Conservation (phyloP, 257 asterid species). For the Catharanthus roseus region DNA sequence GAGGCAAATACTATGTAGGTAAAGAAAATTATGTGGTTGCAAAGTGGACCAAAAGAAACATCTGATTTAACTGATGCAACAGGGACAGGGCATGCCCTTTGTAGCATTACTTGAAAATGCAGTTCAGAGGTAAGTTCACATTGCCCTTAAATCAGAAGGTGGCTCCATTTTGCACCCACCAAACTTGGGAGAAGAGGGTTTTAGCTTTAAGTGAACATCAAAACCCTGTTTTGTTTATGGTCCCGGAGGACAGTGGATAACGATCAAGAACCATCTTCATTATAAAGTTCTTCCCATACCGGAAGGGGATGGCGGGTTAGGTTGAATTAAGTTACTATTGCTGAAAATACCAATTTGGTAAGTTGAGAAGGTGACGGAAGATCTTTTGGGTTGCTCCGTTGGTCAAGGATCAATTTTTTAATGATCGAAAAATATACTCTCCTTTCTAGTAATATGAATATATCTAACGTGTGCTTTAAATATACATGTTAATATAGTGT, state of each 20-base stretch:
- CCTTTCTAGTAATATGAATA: no score
- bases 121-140: not conserved
- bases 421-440: no score
- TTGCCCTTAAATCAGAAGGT: not conserved
- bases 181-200: not conserved
- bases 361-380: not conserved
- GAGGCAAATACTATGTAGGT: no score
- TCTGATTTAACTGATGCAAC: no score
- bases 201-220: not conserved
- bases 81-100: not conserved
- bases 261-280: no score
- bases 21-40: no score
- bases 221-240: not conserved
- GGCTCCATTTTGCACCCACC: no score
- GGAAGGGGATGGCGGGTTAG: not conserved
- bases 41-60: not conserved
- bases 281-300: not conserved
- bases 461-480: no score
- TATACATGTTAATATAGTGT: no score
- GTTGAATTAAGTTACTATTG: not conserved
- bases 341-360: not conserved
- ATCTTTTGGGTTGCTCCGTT: not conserved
- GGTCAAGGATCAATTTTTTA: not conserved
- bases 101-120: slow-evolving; percentile 7
- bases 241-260: no score